phyloP scores from a whole-genome alignment of 768 basidiomycete species.

The Agrocybe pediades region DNA sequence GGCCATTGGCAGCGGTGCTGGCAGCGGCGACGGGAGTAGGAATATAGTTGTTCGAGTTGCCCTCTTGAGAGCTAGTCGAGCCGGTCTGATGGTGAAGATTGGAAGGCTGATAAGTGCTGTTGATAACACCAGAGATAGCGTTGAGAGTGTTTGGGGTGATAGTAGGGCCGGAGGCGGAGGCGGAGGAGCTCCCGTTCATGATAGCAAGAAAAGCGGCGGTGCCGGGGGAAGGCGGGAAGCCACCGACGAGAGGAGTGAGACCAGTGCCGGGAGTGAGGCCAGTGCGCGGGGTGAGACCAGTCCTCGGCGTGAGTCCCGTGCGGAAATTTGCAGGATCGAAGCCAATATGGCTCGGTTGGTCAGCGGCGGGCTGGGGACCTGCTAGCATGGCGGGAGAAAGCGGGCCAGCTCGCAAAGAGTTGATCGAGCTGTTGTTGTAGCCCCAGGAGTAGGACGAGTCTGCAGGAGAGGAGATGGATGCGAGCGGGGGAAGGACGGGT shows the following conservation, averaged over 20 bases:
- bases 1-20: slow-evolving; percentile 81
- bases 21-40: slow-evolving; percentile 58
- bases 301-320: slow-evolving; percentile 85
- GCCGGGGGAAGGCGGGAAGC: slow-evolving; percentile 85
- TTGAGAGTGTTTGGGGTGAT: slow-evolving; percentile 79
- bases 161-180: slow-evolving; percentile 42
- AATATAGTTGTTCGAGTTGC: slow-evolving; percentile 28
- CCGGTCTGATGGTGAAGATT: slow-evolving; percentile 39
- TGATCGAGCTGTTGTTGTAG: slow-evolving; percentile 56
- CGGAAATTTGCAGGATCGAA: slow-evolving; percentile 79
- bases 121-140: slow-evolving; percentile 73
- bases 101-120: slow-evolving; percentile 51
- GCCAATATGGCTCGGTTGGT: slow-evolving; percentile 37
- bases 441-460: slow-evolving; percentile 71
- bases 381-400: slow-evolving; percentile 96
- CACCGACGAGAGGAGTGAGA: slow-evolving; percentile 78
- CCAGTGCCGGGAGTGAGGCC: slow-evolving; percentile 79
- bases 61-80: slow-evolving; percentile 46
- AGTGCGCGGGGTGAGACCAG: slow-evolving; percentile 84
- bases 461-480: slow-evolving; percentile 73
- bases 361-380: slow-evolving; percentile 65
- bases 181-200: slow-evolving; percentile 63
- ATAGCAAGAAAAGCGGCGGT: slow-evolving; percentile 93
- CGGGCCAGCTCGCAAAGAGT: slow-evolving; percentile 89
- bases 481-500: slow-evolving; percentile 81